Evolutionary conservation across 2,329 filamentous ascomycete genomes (phyloP).

Genomic region (Chaetomium olivaceum): DNA sequence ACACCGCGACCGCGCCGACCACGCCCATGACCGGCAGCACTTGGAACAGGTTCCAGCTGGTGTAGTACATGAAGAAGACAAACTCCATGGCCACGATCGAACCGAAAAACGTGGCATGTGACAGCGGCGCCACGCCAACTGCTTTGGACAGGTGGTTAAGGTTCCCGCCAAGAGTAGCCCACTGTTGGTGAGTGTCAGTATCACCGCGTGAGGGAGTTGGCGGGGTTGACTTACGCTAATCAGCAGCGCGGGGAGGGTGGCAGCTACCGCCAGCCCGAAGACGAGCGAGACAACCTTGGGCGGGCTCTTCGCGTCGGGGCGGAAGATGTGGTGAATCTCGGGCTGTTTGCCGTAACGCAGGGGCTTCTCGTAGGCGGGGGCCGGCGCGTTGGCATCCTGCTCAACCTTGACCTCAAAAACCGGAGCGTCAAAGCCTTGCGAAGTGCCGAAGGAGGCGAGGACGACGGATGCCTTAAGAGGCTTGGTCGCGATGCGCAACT

Average conservation of each 20-base stretch:
- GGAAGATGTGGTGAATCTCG: conserved; percentile 92
- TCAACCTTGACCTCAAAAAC: conserved; percentile 73
- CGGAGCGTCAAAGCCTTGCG: conserved; percentile 64
- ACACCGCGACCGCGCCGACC: conserved; percentile 70
- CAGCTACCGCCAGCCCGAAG: conserved; percentile 73
- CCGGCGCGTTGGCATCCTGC: conserved; percentile 61
- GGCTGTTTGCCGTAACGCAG: conserved; percentile 80
- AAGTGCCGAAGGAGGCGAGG: conserved; percentile 81
- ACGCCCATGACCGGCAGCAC: conserved; percentile 71
- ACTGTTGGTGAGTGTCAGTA: conserved; percentile 51
- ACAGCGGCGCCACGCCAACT: conserved; percentile 71
- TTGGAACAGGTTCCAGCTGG: conserved; percentile 88
- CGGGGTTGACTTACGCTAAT: conserved; percentile 56
- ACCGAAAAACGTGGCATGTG: conserved; percentile 82
- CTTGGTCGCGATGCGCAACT: conserved; percentile 68
- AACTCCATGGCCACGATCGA: conserved; percentile 86
- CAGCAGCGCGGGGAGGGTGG: conserved; percentile 72
- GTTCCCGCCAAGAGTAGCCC: conserved; percentile 81
- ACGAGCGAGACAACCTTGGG: conserved; percentile 75
- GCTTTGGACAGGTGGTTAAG: conserved; percentile 75
- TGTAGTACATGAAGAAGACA: conserved; percentile 94
- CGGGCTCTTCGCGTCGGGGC: conserved; percentile 74
- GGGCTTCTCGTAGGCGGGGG: conserved; percentile 63
- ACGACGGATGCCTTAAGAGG: conserved; percentile 79
- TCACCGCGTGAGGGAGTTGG: neutral